Percentiles rank a stretch among this genome's conserved stretches.
Evolutionary conservation across 1,284 basidiomycete species (phyloP).

Genomic region (Moesziomyces globuligerus): DNA sequence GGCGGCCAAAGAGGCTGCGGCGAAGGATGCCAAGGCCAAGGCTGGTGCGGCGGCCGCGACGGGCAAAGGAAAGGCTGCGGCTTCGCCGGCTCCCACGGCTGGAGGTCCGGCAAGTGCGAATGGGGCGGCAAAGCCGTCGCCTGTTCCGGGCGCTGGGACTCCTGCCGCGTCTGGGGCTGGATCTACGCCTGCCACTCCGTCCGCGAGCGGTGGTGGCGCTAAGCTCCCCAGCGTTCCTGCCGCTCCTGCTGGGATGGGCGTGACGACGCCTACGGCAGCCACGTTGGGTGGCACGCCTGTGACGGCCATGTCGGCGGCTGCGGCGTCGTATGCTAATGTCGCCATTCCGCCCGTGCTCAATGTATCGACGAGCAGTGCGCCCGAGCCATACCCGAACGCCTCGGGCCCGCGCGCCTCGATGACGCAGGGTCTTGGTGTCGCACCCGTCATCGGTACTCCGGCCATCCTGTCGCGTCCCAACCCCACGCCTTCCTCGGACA

Average conservation of each 20-base stretch:
- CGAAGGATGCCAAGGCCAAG: slow-evolving; percentile 24
- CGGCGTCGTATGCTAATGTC: slow-evolving; percentile 31
- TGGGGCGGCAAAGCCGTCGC: slow-evolving; percentile 11
- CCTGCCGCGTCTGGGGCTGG: neutral
- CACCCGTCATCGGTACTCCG: slow-evolving; percentile 59
- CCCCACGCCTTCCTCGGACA: slow-evolving; percentile 19
- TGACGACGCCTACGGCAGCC: slow-evolving; percentile 4
- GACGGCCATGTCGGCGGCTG: slow-evolving; percentile 27
- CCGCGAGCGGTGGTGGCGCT: neutral
- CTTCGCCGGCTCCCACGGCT: slow-evolving; percentile 9
- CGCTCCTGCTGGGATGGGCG: neutral
- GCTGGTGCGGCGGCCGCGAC: slow-evolving; percentile 7
- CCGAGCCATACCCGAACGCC: slow-evolving; percentile 58
- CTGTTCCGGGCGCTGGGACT: slow-evolving; percentile 10
- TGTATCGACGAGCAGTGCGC: slow-evolving; percentile 27
- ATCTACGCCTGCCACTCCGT: neutral
- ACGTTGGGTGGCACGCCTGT: slow-evolving; percentile 12
- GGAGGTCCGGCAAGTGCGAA: slow-evolving; percentile 1
- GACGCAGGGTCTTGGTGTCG: slow-evolving; percentile 59
- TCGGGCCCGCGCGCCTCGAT: slow-evolving; percentile 58
- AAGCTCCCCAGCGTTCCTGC: neutral
- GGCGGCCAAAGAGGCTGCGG: slow-evolving; percentile 23
- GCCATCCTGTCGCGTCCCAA: slow-evolving; percentile 61
- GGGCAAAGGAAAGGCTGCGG: slow-evolving; percentile 21
- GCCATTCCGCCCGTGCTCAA: slow-evolving; percentile 50